phyloP scores from a whole-genome alignment of 1,284 basidiomycete species.

The Ceratobasidium sp. region DNA sequence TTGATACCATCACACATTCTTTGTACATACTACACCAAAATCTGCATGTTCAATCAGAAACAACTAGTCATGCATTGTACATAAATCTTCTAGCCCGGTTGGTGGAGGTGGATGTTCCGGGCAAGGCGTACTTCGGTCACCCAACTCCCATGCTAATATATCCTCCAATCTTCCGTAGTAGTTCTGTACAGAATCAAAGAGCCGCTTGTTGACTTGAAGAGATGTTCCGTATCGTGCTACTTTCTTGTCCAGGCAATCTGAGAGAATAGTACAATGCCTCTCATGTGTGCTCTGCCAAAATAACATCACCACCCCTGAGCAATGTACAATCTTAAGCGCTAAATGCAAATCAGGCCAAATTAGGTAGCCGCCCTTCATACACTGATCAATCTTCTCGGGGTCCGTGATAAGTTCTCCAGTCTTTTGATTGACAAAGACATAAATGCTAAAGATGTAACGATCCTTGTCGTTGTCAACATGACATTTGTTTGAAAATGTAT shows the following conservation, averaged over 20 bases:
- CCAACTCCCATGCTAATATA: background rate
- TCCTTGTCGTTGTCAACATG: background rate
- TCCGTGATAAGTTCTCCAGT: slow-evolving; percentile 1
- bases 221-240: background rate
- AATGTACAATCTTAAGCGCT: slow-evolving; percentile 4
- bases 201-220: slow-evolving; percentile 5
- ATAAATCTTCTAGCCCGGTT: too few species aligned
- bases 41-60: too few species aligned
- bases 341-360: slow-evolving; percentile 15
- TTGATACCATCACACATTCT: too few species aligned
- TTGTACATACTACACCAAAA: too few species aligned
- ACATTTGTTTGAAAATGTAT: background rate
- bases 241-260: background rate
- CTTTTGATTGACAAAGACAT: background rate
- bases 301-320: background rate
- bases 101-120: too few species aligned
- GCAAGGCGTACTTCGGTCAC: background rate
- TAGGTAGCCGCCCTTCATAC: background rate
- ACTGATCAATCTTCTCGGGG: background rate
- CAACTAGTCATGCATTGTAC: too few species aligned
- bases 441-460: slow-evolving; percentile 1
- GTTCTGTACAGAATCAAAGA: background rate
- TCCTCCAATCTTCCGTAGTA: background rate
- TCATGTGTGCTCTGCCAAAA: slow-evolving; percentile 2
- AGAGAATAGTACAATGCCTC: background rate